Evolutionary conservation across 2,329 filamentous ascomycete genomes (phyloP), one percentile per base, ranked within the genome.

Genomic region (Stachybotrys elegans): DNA sequence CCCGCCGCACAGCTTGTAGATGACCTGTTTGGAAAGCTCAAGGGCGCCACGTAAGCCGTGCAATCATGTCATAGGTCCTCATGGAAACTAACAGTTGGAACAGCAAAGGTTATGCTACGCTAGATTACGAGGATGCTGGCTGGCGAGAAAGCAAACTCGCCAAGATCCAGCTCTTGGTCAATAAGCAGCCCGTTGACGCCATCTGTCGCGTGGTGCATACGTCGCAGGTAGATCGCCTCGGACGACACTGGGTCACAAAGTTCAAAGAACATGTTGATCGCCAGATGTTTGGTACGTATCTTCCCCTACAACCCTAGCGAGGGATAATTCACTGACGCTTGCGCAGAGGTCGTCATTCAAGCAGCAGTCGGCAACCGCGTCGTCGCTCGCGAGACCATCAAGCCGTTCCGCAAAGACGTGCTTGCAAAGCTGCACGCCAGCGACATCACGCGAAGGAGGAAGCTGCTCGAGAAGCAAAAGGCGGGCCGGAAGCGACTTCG

Each of bases 221-320:
- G 29, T 89, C 84, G 12, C 90, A 96, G 63, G 81, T 84, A 0
- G 85, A 92, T 22, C 77, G 88, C 16, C 72, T 96, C 5, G 93
- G 90, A 5, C 78, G 88, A 39, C 75, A 83, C 45, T 98, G 93
- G 93, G 92, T 96, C 6, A 83, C 80, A 32, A 95, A 95, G 65
- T 97, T 98, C 74, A 97, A 95, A 60, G 84, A 96, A 63, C 92
- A 97, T 57, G 92, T 98, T 17, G 88, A 95, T 57, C 76, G 93
- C 16, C 93, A 98, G 65, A 93, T 97, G 83, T 98, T 95, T 61
- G 72, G 71, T 73, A 52, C 42, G 67, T 51, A 45, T n/a, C n/a
- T n/a, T n/a, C n/a, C n/a, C n/a, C n/a, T n/a, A n/a, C n/a, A n/a
- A 20, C 21, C 25, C 23, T 32, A 13, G 16, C 3, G 20, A 23